Evolutionary conservation across 176 grass and related monocot species (phyloP).

Genomic region (Coix lacrymajobi): DNA sequence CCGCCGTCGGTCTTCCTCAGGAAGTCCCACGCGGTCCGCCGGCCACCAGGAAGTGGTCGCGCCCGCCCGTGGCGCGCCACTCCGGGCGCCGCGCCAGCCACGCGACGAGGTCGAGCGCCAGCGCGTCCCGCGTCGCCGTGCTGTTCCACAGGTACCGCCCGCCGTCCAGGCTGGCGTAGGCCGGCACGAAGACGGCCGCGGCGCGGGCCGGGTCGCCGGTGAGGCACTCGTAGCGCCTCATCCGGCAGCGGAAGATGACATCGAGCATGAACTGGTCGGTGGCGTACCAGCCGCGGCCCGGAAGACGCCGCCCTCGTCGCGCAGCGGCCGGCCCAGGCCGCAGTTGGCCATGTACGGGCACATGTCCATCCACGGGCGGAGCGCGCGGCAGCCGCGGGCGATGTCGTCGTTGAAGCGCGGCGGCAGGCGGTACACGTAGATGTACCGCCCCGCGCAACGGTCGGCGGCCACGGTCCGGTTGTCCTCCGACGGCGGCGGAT

Average conservation of each 20-base stretch:
- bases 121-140: slow-evolving; percentile 37
- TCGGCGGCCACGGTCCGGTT: background rate
- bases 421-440: slow-evolving; percentile 69
- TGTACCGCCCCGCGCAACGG: slow-evolving; percentile 55
- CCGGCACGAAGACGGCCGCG: slow-evolving; percentile 65
- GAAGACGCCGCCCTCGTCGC: slow-evolving; percentile 27
- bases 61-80: slow-evolving; percentile 47
- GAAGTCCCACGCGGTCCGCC: slow-evolving; percentile 64
- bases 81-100: slow-evolving; percentile 37
- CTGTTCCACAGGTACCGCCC: slow-evolving; percentile 37
- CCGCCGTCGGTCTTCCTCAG: slow-evolving; percentile 17
- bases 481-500: background rate
- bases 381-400: slow-evolving; percentile 40
- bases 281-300: slow-evolving; percentile 56
- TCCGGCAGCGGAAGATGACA: slow-evolving; percentile 66
- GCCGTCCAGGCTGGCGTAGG: slow-evolving; percentile 68
- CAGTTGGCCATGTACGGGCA: slow-evolving; percentile 62
- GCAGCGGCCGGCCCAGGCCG: slow-evolving; percentile 48
- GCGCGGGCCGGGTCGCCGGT: slow-evolving; percentile 43
- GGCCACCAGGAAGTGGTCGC: slow-evolving; percentile 52
- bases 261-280: slow-evolving; percentile 80
- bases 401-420: slow-evolving; percentile 61
- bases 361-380: slow-evolving; percentile 58
- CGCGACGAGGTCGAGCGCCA: slow-evolving; percentile 37
- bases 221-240: slow-evolving; percentile 63